phyloP scores from a whole-genome alignment of 257 asterid genomes.

The Rhazya stricta region DNA sequence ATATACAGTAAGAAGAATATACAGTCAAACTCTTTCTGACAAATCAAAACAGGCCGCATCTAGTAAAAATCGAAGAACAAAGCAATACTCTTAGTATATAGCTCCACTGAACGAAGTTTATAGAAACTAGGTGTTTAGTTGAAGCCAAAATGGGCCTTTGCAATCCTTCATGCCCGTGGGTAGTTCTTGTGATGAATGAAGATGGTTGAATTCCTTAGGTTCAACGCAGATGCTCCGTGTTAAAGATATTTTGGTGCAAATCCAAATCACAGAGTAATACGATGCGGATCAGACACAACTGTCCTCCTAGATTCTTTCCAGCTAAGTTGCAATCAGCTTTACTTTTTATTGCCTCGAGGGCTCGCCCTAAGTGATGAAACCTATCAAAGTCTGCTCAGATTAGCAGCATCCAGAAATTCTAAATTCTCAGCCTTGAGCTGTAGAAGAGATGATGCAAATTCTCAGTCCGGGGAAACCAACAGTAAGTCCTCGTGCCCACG shows the following conservation, averaged over 20 bases:
- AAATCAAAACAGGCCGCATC: neutral
- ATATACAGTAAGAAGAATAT: neutral
- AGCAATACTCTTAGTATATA: neutral
- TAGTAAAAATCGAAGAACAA: neutral
- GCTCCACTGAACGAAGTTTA: neutral
- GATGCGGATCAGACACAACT: slow-evolving; percentile 7
- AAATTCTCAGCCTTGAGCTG: neutral
- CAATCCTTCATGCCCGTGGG: neutral
- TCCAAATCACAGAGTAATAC: slow-evolving; percentile 2
- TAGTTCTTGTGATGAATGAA: slow-evolving; percentile 14
- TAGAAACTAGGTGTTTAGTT: neutral
- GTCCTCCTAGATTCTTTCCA: slow-evolving; percentile 16
- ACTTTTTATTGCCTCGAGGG: slow-evolving; percentile 19
- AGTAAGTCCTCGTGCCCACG: neutral
- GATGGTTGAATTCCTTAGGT: slow-evolving; percentile 10
- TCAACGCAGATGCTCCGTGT: slow-evolving; percentile 12
- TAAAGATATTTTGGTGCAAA: slow-evolving; percentile 8
- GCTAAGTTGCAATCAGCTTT: slow-evolving; percentile 16
- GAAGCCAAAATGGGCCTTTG: slow-evolving; percentile 16
- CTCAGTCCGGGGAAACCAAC: neutral
- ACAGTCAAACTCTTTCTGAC: neutral
- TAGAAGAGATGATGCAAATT: neutral
- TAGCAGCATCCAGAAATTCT: neutral
- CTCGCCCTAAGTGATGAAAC: neutral
- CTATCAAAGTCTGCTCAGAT: neutral